These are phyloP conservation scores for Sporothrix humicola DNA, from an alignment of 2,329 filamentous ascomycete genomes.

Conservation along the genomic window DNA sequence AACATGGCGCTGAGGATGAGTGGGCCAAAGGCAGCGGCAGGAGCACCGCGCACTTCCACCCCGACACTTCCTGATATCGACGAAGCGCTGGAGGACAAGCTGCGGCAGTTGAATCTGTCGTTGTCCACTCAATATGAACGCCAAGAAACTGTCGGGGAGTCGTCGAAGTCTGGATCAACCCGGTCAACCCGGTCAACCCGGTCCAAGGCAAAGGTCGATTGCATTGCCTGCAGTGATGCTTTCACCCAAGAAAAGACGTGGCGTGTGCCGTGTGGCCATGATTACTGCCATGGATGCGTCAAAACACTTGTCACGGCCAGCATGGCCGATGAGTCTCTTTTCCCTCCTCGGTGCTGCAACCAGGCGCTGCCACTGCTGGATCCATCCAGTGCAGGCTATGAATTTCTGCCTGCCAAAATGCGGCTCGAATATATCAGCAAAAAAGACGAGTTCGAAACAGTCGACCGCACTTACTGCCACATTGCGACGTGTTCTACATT, in stretches of 20 bases:
- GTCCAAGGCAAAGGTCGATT: background rate
- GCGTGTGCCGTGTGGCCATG: conserved; percentile 50
- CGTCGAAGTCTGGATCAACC: background rate
- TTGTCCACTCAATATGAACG: background rate
- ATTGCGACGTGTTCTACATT: conserved; percentile 52
- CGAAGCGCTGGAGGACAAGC: conserved; percentile 14
- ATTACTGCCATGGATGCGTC: conserved; percentile 60
- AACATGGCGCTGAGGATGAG: conserved; percentile 32
- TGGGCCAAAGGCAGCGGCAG: background rate
- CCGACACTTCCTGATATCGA: background rate
- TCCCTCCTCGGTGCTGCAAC: conserved; percentile 61
- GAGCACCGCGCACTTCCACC: conserved; percentile 13
- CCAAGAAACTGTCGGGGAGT: background rate
- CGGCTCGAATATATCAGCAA: conserved; percentile 51
- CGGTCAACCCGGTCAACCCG: too few species aligned
- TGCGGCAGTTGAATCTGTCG: background rate
- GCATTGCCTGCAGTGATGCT: conserved; percentile 22
- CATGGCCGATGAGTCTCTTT: conserved; percentile 57
- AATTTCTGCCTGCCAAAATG: conserved; percentile 37
- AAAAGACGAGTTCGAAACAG: conserved; percentile 55
- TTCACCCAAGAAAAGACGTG: conserved; percentile 4
- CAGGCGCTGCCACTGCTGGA: conserved; percentile 48
- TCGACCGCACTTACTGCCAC: conserved; percentile 58
- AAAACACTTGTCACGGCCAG: conserved; percentile 51
- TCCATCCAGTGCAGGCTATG: conserved; percentile 44